A percentile compares a stretch with the other conserved stretches of the same genome.
phyloP scores from a whole-genome alignment of 768 basidiomycete species.

The Termitomyces sp. region DNA sequence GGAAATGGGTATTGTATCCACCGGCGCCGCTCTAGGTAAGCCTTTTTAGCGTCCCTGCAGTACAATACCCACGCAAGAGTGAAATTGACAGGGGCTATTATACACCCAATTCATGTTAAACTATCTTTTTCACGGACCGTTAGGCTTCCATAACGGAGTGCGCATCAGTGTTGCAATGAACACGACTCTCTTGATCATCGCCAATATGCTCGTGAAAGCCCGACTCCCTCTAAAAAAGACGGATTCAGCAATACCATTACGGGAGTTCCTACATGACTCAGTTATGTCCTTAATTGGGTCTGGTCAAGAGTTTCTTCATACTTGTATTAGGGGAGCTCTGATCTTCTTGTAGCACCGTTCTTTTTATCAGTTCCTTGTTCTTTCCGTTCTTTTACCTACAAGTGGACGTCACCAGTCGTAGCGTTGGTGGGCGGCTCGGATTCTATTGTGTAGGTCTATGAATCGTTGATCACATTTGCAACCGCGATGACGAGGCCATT shows the following conservation, averaged over 20 bases:
- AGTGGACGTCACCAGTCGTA: conserved; percentile 37
- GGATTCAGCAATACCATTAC: background rate
- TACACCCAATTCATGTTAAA: background rate
- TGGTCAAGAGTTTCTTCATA: no score
- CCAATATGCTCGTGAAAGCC: background rate
- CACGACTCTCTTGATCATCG: background rate
- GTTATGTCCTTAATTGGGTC: background rate
- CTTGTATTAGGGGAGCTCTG: background rate
- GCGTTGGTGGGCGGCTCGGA: conserved; percentile 32
- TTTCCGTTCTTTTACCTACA: conserved; percentile 49
- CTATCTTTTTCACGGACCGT: background rate
- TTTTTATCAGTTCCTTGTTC: conserved; percentile 30
- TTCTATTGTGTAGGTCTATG: conserved; percentile 40
- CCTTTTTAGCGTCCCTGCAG: no score
- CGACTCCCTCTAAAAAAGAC: background rate
- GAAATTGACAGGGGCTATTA: background rate
- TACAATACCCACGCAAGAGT: no score
- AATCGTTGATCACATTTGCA: background rate
- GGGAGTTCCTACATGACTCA: background rate
- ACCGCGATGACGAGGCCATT: background rate
- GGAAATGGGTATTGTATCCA: conserved; percentile 42
- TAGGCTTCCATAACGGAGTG: background rate
- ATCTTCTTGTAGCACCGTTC: conserved; percentile 17
- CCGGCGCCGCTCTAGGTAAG: background rate
- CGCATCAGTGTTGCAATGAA: background rate